Percentiles rank a stretch among this genome's conserved stretches.
These are phyloP conservation scores for Auriscalpium vulgare DNA, from an alignment of 768 basidiomycete genomes.

Conservation along the genomic window DNA sequence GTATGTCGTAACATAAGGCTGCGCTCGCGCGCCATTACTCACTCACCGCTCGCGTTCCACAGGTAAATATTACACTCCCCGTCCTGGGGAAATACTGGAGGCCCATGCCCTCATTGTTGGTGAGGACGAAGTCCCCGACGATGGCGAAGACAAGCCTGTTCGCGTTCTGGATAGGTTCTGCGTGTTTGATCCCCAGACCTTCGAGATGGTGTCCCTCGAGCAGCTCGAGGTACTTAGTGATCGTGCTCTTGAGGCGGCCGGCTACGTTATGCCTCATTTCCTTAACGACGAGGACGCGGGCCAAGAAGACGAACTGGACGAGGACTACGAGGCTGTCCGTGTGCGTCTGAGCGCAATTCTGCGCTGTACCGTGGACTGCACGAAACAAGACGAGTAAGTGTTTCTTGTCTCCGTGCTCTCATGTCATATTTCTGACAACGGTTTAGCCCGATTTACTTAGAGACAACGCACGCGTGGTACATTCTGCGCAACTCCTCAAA, in stretches of 20 bases:
- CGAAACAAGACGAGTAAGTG: conserved; percentile 42
- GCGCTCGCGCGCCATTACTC: too few relatives aligned
- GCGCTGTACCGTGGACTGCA: conserved; percentile 35
- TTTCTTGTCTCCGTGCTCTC: neutral
- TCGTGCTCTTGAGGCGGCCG: conserved; percentile 44
- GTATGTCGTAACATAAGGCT: too few relatives aligned
- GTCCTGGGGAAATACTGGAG: too few relatives aligned
- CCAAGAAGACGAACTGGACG: conserved; percentile 6
- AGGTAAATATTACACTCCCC: too few relatives aligned
- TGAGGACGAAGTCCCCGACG: neutral
- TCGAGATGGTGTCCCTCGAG: conserved; percentile 39
- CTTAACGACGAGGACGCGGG: conserved; percentile 28
- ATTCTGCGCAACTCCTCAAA: neutral
- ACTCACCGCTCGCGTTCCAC: too few relatives aligned
- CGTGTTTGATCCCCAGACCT: conserved; percentile 47
- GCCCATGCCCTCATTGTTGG: too few relatives aligned
- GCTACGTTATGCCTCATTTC: conserved; percentile 39
- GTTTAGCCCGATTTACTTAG: conserved; percentile 54
- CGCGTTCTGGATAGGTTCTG: conserved; percentile 49
- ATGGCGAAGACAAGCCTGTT: conserved; percentile 36
- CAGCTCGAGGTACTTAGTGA: conserved; percentile 3
- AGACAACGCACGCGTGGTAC: conserved; percentile 26
- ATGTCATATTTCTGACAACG: neutral
- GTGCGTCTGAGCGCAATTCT: conserved; percentile 26
- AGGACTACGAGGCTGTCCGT: conserved; percentile 27